phyloP scores from a whole-genome alignment of 768 basidiomycete species.

The Pleurotus citrinopileatus region DNA sequence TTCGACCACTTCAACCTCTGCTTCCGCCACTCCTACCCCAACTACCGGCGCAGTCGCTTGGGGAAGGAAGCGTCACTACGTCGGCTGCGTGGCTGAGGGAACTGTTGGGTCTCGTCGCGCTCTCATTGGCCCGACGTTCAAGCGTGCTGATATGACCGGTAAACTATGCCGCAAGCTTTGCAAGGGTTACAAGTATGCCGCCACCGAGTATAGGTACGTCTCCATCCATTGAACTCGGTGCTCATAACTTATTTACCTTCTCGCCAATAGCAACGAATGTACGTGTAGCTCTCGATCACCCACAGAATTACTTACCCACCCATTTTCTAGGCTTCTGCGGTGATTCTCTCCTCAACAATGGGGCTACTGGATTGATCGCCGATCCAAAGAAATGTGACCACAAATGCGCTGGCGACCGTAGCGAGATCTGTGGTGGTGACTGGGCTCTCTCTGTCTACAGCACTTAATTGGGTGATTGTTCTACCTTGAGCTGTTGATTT shows the following conservation, averaged over 20 bases:
- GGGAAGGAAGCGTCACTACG: background rate
- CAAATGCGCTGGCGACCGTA: conserved; percentile 18
- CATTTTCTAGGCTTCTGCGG: conserved; percentile 23
- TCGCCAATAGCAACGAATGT: conserved; percentile 1
- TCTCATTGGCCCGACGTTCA: conserved; percentile 2
- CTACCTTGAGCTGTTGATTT: background rate
- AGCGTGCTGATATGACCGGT: conserved; percentile 7
- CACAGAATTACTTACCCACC: background rate
- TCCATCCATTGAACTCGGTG: background rate
- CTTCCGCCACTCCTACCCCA: background rate
- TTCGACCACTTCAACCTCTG: background rate
- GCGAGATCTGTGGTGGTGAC: conserved; percentile 19
- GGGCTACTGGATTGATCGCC: conserved; percentile 19
- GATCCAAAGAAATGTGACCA: conserved; percentile 15
- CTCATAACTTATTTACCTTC: background rate
- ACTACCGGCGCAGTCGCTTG: background rate
- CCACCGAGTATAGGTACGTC: conserved; percentile 2
- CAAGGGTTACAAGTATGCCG: conserved; percentile 3
- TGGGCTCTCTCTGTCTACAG: conserved; percentile 10
- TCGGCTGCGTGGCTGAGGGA: conserved; percentile 7
- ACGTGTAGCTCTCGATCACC: background rate
- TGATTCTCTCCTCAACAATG: conserved; percentile 20
- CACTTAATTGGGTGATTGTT: background rate
- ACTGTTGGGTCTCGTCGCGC: conserved; percentile 1
- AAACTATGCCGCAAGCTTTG: conserved; percentile 6